Conservation (phyloP, 2,329 filamentous ascomycete genomes). For the Ophiocordyceps camponoti-rufipedis region DNA sequence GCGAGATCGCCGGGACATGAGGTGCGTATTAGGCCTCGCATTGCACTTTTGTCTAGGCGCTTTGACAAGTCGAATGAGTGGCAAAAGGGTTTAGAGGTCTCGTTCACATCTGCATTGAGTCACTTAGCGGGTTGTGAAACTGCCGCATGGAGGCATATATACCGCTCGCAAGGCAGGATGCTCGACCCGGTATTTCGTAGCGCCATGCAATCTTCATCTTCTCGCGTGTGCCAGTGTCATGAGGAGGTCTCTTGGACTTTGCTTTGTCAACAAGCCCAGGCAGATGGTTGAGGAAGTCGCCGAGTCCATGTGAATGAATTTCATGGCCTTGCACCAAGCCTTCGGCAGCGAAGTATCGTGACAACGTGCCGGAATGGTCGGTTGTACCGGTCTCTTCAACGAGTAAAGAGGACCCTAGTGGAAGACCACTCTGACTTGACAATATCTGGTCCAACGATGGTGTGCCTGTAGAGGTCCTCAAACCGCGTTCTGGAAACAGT, state of each 20-base stretch:
- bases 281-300: slow-evolving; percentile 71
- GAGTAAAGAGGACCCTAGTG: slow-evolving; percentile 63
- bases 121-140: neutral
- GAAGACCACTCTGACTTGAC: slow-evolving; percentile 70
- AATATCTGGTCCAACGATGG: slow-evolving; percentile 69
- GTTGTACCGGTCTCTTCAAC: slow-evolving; percentile 84
- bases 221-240: slow-evolving; percentile 29
- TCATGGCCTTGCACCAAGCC: slow-evolving; percentile 81
- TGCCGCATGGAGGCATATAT: neutral
- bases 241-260: slow-evolving; percentile 4
- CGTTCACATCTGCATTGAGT: neutral
- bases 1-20: neutral
- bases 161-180: neutral
- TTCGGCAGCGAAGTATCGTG: slow-evolving; percentile 84
- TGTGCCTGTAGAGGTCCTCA: slow-evolving; percentile 82
- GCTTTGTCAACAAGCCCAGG: slow-evolving; percentile 43
- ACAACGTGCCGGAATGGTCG: slow-evolving; percentile 70
- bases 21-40: slow-evolving; percentile 28
- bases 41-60: slow-evolving; percentile 31
- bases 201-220: slow-evolving; percentile 99
- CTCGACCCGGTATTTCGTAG: slow-evolving; percentile 29
- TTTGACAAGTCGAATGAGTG: slow-evolving; percentile 58
- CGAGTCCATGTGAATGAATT: slow-evolving; percentile 68
- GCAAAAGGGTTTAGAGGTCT: slow-evolving; percentile 32
- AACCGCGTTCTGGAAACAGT: slow-evolving; percentile 29